These are phyloP conservation scores for Neoboletus magnificus DNA, from an alignment of 768 basidiomycete genomes.

Conservation along the genomic window DNA sequence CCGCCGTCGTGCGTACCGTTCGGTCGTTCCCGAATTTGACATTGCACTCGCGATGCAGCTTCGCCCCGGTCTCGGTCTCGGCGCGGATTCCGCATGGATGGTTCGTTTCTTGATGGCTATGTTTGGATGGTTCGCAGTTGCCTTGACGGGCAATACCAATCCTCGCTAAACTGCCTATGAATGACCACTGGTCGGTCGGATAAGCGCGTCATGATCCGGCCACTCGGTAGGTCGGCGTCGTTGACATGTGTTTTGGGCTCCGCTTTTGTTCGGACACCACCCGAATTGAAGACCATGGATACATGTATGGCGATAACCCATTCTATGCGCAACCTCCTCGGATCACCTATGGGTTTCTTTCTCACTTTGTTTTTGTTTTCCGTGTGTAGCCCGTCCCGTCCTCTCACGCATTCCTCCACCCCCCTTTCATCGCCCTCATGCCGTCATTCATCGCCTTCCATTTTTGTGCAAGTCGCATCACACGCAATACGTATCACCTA, in stretches of 20 bases:
- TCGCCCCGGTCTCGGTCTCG: constrained; percentile 63
- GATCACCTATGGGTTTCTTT: not conserved
- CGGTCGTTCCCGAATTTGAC: constrained; percentile 50
- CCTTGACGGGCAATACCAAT: constrained; percentile 41
- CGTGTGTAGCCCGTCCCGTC: not conserved
- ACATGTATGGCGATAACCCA: not conserved
- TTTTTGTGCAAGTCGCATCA: not conserved
- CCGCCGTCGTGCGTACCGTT: constrained; percentile 32
- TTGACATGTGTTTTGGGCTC: not conserved
- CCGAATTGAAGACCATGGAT: constrained; percentile 1
- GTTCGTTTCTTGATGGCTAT: constrained; percentile 76
- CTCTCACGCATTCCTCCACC: not conserved
- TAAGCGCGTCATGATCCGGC: not conserved
- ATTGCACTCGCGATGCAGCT: constrained; percentile 77
- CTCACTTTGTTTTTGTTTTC: not conserved
- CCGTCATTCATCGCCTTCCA: not conserved
- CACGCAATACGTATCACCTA: not conserved
- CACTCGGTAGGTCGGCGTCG: not conserved
- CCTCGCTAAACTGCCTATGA: constrained; percentile 11
- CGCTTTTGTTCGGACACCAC: not conserved
- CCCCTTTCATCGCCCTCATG: not conserved
- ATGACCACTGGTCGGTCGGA: not conserved
- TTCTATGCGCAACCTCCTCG: constrained; percentile 6
- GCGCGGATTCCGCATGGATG: constrained; percentile 76
- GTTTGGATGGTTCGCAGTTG: constrained; percentile 73